Conservation (phyloP, 345 rosid species). For the Chamaenerion angustifolium region DNA sequence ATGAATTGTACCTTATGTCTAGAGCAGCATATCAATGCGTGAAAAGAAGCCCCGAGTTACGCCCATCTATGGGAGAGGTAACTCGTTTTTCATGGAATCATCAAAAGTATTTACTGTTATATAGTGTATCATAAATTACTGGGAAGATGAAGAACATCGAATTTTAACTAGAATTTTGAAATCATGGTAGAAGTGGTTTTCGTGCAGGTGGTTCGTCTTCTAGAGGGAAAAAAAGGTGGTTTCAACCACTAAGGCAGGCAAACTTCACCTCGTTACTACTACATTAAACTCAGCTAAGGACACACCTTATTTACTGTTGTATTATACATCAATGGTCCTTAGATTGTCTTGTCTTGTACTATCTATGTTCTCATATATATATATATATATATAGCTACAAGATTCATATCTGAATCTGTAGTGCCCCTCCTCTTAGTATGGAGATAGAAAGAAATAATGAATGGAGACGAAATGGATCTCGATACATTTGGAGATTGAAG, state of each 20-base stretch:
- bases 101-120: background rate
- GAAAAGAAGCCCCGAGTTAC: constrained; percentile 34
- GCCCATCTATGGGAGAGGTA: constrained; percentile 54
- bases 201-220: constrained; percentile 33
- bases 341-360: too few species aligned
- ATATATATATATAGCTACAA: too few species aligned
- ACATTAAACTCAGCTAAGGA: too few species aligned
- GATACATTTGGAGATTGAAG: too few species aligned
- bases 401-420: too few species aligned
- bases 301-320: too few species aligned
- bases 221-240: constrained; percentile 28
- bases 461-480: too few species aligned
- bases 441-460: too few species aligned
- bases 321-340: too few species aligned
- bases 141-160: background rate
- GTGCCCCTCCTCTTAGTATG: too few species aligned
- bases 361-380: too few species aligned
- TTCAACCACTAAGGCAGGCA: constrained; percentile 12
- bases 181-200: background rate
- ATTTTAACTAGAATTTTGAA: background rate
- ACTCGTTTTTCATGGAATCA: background rate
- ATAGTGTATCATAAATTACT: background rate
- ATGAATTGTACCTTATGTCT: constrained; percentile 31
- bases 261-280: background rate
- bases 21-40: constrained; percentile 28